A percentile compares a stretch with the other conserved stretches of the same genome.
phyloP scores from a whole-genome alignment of 495 filamentous ascomycete genomes.

The Daldinia loculata region DNA sequence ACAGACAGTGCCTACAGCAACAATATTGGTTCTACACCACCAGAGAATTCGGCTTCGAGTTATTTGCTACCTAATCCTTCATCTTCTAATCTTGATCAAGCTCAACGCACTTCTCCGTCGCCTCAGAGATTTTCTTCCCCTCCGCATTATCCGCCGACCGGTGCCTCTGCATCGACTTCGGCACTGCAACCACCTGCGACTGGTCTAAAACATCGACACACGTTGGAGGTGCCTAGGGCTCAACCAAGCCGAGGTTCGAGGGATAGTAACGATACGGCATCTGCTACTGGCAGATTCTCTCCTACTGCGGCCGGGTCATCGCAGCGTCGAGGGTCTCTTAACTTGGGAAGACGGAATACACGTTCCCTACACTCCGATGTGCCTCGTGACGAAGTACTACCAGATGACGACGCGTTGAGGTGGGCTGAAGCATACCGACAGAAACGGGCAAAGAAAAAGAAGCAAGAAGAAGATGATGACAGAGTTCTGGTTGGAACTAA shows the following conservation, averaged over 20 bases:
- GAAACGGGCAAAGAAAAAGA: constrained; percentile 83
- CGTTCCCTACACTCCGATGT: constrained; percentile 85
- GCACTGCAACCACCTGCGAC: constrained; percentile 53
- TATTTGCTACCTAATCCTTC: constrained; percentile 41
- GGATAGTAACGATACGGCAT: constrained; percentile 70
- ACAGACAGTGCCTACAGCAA: constrained; percentile 42
- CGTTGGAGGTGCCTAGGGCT: constrained; percentile 81
- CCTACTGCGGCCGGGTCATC: constrained; percentile 63
- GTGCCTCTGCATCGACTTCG: constrained; percentile 52
- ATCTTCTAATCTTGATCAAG: constrained; percentile 53
- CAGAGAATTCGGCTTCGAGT: constrained; percentile 22
- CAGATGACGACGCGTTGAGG: constrained; percentile 87
- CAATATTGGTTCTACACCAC: constrained; percentile 20
- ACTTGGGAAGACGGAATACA: constrained; percentile 79
- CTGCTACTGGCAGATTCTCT: constrained; percentile 83
- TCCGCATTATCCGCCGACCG: constrained; percentile 64
- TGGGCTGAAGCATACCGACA: constrained; percentile 94
- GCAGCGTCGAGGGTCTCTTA: constrained; percentile 81
- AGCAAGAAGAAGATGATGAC: constrained; percentile 91
- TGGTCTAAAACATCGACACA: constrained; percentile 82
- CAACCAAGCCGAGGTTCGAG: constrained; percentile 58
- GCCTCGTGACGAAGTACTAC: constrained; percentile 80
- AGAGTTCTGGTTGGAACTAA: constrained; percentile 96
- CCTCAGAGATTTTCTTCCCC: constrained; percentile 81
- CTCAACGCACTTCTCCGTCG: constrained; percentile 47